Base-by-base conservation (phyloP, 257 asterid genomes). In the Nicotiana attenuata region DNA sequence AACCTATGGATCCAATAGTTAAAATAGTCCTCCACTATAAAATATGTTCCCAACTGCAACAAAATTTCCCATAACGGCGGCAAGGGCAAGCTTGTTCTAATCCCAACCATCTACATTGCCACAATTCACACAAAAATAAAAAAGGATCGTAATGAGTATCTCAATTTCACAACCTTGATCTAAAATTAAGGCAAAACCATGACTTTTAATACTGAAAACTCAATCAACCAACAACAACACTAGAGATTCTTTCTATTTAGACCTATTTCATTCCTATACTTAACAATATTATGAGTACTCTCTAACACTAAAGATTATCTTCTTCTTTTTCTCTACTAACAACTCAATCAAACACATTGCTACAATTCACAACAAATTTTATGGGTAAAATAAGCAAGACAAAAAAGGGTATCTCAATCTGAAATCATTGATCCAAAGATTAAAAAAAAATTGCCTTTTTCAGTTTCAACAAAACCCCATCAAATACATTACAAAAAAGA, bases 1-100 rank as follows among this genome's bases (percentile, higher is more conserved):
- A 92, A 89, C 61, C 99, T 93, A 82, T 96, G 99, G 86, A 96
- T 84, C 99, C 99, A 96, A 83, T 96, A 96, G 88, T 96, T 96
- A 57, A 92, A 80, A 80, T 96, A 96, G 82, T 96, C 99, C 88
- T 96, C 99, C 68, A 94, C 94, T 5, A 94, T 9, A 86, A 96
- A 94, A 84, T 96, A 96, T 45, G 91, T 93, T 24, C 87, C 88
- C 86, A 96, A 86, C 84, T 96, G 99, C 75, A 89, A 69, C 35
- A 82, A 57, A 13, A 96, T 92, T 83, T 94, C 99, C 94, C 93
- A 86, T 61, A 93, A 3, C 9, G 99, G 88, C 31, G 99, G 99
- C 90, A 96, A 85, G 65, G 99, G 98, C 92, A 96, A 90, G 85
- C 98, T 85, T 47, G 98, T 93, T 77, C 97, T 89, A 29, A 96